Percentiles rank a stretch among this genome's conserved stretches.
Conservation (phyloP, 495 filamentous ascomycete species). For the Aspergillus ellipticus region DNA sequence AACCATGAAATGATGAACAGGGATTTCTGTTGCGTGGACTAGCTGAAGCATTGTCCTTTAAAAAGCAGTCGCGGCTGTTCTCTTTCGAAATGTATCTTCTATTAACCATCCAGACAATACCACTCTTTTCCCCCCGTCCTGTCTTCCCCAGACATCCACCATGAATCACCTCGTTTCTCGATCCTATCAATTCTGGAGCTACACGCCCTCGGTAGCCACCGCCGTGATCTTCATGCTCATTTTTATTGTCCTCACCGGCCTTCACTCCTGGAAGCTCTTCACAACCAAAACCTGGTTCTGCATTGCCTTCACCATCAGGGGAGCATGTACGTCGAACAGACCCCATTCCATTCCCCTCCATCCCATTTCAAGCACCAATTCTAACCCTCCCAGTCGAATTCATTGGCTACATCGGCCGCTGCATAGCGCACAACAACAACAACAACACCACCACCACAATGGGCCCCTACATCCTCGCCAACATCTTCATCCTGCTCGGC, state of each 20-base stretch:
- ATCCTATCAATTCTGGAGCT: neutral
- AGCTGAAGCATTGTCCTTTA: too few species aligned
- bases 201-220: neutral
- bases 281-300: slow-evolving; percentile 56
- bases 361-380: neutral
- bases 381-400: neutral
- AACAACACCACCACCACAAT: neutral
- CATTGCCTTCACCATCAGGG: slow-evolving; percentile 54
- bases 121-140: too few species aligned
- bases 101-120: too few species aligned
- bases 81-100: too few species aligned
- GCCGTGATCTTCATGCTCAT: neutral
- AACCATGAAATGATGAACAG: too few species aligned
- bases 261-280: neutral
- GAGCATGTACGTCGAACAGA: slow-evolving; percentile 48
- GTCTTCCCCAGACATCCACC: too few species aligned
- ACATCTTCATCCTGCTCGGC: slow-evolving; percentile 22
- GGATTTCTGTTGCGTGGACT: too few species aligned
- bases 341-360: neutral
- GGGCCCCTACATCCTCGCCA: slow-evolving; percentile 18
- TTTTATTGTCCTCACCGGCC: neutral
- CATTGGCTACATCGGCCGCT: neutral
- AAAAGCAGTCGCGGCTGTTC: too few species aligned
- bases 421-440: neutral
- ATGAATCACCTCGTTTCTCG: too few species aligned